Conservation (phyloP, 129 eudicot species). For the Mikania micrantha region DNA sequence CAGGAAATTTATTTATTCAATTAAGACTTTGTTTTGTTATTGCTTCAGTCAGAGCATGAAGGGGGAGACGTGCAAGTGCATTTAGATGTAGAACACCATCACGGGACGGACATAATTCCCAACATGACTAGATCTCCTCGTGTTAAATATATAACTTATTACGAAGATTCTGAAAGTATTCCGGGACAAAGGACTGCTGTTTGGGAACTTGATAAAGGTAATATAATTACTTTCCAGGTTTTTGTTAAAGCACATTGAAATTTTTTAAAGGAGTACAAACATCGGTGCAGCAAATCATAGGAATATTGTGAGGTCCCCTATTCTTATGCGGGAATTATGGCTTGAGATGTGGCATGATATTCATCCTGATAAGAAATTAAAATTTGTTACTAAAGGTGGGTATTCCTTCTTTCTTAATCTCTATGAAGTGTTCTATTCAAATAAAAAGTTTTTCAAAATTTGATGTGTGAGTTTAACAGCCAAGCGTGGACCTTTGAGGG, state of each 20-base stretch:
- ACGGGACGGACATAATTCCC: slow-evolving; percentile 60
- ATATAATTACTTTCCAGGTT: background rate
- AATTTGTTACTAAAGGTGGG: slow-evolving; percentile 84
- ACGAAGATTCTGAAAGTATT: slow-evolving; percentile 88
- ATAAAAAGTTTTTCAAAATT: background rate
- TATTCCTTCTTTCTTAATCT: background rate
- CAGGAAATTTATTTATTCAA: background rate
- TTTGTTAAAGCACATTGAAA: background rate
- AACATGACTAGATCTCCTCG: slow-evolving; percentile 83
- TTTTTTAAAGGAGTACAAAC: background rate
- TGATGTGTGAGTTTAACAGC: slow-evolving; percentile 36
- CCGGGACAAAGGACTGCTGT: slow-evolving; percentile 93
- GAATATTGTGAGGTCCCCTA: slow-evolving; percentile 83
- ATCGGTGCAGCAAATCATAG: slow-evolving; percentile 71
- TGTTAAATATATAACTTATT: slow-evolving; percentile 81
- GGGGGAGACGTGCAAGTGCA: slow-evolving; percentile 85
- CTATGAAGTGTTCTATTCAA: slow-evolving; percentile 6
- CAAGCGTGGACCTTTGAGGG: slow-evolving; percentile 91
- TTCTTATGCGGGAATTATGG: slow-evolving; percentile 95
- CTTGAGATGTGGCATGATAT: slow-evolving; percentile 99
- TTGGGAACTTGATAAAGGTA: slow-evolving; percentile 97
- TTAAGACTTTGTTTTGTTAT: slow-evolving; percentile 5
- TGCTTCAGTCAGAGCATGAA: slow-evolving; percentile 80
- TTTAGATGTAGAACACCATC: slow-evolving; percentile 53
- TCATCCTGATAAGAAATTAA: slow-evolving; percentile 74